Percentiles rank a stretch among this genome's conserved stretches.
These are phyloP conservation scores for Hansenula lynferdii DNA, from an alignment of 1,139 yeast genomes.

Conservation along the genomic window DNA sequence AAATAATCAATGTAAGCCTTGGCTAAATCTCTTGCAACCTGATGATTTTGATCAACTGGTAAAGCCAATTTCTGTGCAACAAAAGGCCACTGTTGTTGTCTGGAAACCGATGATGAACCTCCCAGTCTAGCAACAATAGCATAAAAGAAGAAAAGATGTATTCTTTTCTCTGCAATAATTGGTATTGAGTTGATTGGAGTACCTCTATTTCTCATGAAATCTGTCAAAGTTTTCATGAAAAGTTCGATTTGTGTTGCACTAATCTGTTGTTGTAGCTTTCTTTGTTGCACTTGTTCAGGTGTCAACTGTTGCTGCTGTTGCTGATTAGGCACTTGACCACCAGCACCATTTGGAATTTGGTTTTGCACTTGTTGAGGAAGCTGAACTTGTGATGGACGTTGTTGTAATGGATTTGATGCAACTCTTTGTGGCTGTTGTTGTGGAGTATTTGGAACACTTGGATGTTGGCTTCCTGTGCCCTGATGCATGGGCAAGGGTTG, in stretches of 20 bases:
- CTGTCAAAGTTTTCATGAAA: conserved; percentile 56
- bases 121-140: conserved; percentile 70
- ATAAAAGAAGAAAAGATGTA: conserved; percentile 67
- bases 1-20: conserved; percentile 54
- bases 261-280: conserved; percentile 30
- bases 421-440: conserved; percentile 2
- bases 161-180: conserved; percentile 53
- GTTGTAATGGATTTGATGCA: conserved; percentile 1
- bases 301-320: conserved; percentile 8
- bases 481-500: conserved; percentile 1
- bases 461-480: conserved; percentile 5
- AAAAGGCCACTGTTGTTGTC: conserved; percentile 45
- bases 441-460: conserved; percentile 6
- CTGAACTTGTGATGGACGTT: conserved; percentile 13
- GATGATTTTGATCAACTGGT: conserved; percentile 30
- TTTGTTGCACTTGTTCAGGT: conserved; percentile 22
- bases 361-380: conserved; percentile 13
- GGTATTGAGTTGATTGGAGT: conserved; percentile 66
- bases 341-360: conserved; percentile 5
- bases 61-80: conserved; percentile 48
- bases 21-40: conserved; percentile 51
- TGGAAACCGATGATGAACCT: conserved; percentile 56
- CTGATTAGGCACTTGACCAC: conserved; percentile 5
- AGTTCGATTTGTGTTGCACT: conserved; percentile 61
- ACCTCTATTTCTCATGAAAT: conserved; percentile 73